Evolutionary conservation across 2,329 filamentous ascomycete genomes (phyloP).

Genomic region (Xylaria sp.): DNA sequence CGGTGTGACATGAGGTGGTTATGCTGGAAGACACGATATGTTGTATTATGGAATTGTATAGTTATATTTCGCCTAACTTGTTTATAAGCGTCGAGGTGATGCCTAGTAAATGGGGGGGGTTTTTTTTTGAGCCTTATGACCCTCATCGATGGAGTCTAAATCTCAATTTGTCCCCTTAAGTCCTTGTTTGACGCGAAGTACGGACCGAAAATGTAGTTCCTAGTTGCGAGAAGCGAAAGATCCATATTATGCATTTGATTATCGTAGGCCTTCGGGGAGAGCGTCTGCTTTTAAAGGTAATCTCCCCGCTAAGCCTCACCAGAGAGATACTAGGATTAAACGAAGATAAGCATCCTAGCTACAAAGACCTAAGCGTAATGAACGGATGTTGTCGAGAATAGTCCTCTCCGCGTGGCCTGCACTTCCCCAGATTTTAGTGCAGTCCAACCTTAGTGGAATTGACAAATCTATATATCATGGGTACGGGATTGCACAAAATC

Average conservation of each 20-base stretch:
- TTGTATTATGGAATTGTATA: not conserved
- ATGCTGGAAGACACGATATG: not conserved
- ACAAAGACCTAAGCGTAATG: not conserved
- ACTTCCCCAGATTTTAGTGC: slow-evolving; percentile 8
- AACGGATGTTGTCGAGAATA: not conserved
- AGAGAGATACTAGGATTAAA: not conserved
- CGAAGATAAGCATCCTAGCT: not conserved
- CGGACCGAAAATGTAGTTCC: not conserved
- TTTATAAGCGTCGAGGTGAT: not conserved
- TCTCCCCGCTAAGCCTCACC: not conserved
- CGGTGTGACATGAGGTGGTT: not conserved
- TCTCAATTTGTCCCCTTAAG: not conserved
- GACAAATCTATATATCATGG: not conserved
- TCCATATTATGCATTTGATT: not conserved
- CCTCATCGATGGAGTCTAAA: not conserved
- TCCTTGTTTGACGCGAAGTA: not conserved
- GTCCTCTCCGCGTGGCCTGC: not conserved
- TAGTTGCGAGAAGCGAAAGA: not conserved
- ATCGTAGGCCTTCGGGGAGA: not conserved
- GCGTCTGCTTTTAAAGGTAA: not conserved
- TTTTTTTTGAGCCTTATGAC: not conserved
- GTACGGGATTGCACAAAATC: not conserved
- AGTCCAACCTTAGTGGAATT: not conserved
- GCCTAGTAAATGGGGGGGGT: too few species aligned
- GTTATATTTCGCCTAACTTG: not conserved